Base-by-base conservation (phyloP, 1,284 basidiomycete species). In the Trichosporon sp. region DNA sequence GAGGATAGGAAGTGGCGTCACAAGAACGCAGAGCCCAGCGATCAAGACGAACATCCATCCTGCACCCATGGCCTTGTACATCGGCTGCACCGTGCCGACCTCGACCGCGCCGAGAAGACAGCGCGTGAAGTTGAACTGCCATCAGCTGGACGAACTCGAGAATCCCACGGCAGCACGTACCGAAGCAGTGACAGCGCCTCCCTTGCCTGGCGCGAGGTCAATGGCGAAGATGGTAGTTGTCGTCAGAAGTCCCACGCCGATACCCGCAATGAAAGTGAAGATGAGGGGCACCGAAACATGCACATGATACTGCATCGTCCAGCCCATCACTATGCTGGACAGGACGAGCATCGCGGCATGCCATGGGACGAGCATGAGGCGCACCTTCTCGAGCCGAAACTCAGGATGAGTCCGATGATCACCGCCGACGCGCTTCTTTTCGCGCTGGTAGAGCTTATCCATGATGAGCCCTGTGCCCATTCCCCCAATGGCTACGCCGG, bases 21-120 rank as follows among this genome's bases (percentile, higher is more conserved):
- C 68, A 4, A 68, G 32, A 3, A 77, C 33, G 29, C 70, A 67
- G n/a, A 80, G 66, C 0, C 77, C 79, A 11, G 69, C 65, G 29
- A 78, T 61, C 2, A 79, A 65, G 29, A 78, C 76, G 36, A 77
- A 77, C n/a, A 78, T 77, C 78, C 77, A 80, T 13, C 79, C 80
- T 4, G 74, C 71, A 6, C 73, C 73, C 8, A 81, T 64, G 1
- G 66, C 63, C n/a, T 66, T 60, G 29, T 71, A 69, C 29, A 78
- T 65, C 13, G 73, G 63, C 59, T 76, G 71, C 27, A 74, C 68
- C 9, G 69, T 69, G 9, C 67, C 69, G 4, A 70, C 69, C 3
- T 59, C 60, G 13, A 63, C 73, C 2, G 77, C 77, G n/a, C 71
- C 75, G n/a, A 74, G 33, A 3, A 75, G 66, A 59, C 75, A 78